phyloP scores from a whole-genome alignment of 495 filamentous ascomycete species.

The Wilcoxina mikolae region DNA sequence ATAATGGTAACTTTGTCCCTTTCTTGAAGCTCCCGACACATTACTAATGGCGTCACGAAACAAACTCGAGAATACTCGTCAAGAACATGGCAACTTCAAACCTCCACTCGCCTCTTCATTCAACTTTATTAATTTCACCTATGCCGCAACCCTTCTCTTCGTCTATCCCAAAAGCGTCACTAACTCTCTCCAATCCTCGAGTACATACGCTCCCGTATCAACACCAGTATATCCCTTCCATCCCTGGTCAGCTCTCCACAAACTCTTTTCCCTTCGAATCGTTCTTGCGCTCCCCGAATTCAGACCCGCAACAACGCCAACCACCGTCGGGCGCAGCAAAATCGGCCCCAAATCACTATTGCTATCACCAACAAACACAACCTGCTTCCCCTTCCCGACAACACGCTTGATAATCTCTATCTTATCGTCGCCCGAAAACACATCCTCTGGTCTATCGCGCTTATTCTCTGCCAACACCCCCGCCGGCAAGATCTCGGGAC shows the following conservation, averaged over 20 bases:
- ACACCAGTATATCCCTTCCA: background rate
- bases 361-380: conserved; percentile 1
- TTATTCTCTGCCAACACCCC: conserved; percentile 8
- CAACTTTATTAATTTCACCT: too few species aligned
- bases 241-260: background rate
- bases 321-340: background rate
- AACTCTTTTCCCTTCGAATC: background rate
- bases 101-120: too few species aligned
- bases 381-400: background rate
- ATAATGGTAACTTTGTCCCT: too few species aligned
- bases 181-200: background rate
- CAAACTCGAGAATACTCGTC: too few species aligned
- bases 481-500: conserved; percentile 15
- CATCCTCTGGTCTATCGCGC: conserved; percentile 13
- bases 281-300: background rate
- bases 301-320: background rate
- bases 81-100: too few species aligned
- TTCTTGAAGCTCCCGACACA: too few species aligned
- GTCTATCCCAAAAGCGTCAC: background rate
- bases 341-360: background rate
- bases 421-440: conserved; percentile 19
- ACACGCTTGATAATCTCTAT: conserved; percentile 10
- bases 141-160: too few species aligned
- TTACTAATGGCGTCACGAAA: too few species aligned
- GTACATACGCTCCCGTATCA: background rate